Base-by-base conservation (phyloP, 1,284 basidiomycete species). In the Cutaneotrichosporon cutaneum region DNA sequence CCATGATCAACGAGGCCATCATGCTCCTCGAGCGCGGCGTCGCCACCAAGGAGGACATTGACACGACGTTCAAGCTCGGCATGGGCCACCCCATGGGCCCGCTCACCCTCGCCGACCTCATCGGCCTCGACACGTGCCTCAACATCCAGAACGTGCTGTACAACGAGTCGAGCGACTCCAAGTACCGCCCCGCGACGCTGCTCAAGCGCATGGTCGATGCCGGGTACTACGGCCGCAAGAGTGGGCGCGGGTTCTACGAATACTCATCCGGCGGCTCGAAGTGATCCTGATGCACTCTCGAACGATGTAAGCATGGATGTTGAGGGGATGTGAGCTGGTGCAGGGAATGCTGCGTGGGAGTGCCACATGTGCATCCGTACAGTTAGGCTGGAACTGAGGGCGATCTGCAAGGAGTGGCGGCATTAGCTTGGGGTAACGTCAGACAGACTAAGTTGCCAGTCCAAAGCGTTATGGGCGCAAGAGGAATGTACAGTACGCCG, bases 31-130 rank as follows among this genome's bases (percentile, higher is more conserved):
- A 96, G 79, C 90, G 88, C 86, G 93, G 93, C 7, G 86, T 89
- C 24, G 94, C 93, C 1, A 90, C 91, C 1, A 86, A 90, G 48
- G 93, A 97, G 62, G 93, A 98, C 75, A 97, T 98, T 67, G 95
- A 98, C 81, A 92, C 88, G 68, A 96, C 92, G 0, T 85, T 98
- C 59, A 88, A 88, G 72, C 82, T 96, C 18, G 95, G 94, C 53
- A 97, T 96, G 92, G 90, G 88, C 65, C 94, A 97, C 74, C 94
- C 94, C 1, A 96, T 96, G 92, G 94, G 94, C 16, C 91, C 91
- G 2, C 80, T 94, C 16, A 88, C 92, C 65, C 84, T 93, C 9
- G 90, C 90, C 66, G 90, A 92, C 75, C 90, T 92, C 79, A 95
- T 96, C 68, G 93, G 93, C 33, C 86, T 95, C 35, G 92, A 94